These are phyloP conservation scores for Lachnellula suecica DNA, from an alignment of 2,329 filamentous ascomycete species.

Conservation along the genomic window DNA sequence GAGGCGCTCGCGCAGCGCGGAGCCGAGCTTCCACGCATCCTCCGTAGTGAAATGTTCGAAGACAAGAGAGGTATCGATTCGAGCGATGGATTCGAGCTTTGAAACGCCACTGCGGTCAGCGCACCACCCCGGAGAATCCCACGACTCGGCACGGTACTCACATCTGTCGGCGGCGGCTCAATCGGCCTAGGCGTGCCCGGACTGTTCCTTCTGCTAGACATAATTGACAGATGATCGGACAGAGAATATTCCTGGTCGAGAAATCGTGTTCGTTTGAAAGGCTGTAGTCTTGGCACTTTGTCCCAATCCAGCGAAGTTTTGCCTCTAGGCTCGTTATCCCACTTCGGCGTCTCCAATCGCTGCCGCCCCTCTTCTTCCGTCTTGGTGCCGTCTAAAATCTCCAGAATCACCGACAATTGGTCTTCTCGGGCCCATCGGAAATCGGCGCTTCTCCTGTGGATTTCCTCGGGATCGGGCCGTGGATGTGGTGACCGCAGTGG, in stretches of 20 bases:
- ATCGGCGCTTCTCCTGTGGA: neutral
- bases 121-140: neutral
- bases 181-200: slow-evolving; percentile 1
- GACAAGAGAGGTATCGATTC: slow-evolving; percentile 30
- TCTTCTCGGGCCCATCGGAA: neutral
- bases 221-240: neutral
- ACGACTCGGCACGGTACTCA: slow-evolving; percentile 1
- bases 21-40: slow-evolving; percentile 66
- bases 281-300: neutral
- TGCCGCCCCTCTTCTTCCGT: neutral
- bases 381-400: neutral
- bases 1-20: slow-evolving; percentile 63
- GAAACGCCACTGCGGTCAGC: neutral
- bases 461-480: neutral
- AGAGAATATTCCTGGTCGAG: neutral
- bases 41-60: slow-evolving; percentile 54
- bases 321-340: neutral
- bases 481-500: too few relatives aligned
- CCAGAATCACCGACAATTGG: neutral
- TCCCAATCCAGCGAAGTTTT: neutral
- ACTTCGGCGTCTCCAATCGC: neutral
- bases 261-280: neutral
- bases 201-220: slow-evolving; percentile 1
- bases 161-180: slow-evolving; percentile 10
- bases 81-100: slow-evolving; percentile 32